Conservation (phyloP, 345 rosid species). For the Hibiscus tridactylites region DNA sequence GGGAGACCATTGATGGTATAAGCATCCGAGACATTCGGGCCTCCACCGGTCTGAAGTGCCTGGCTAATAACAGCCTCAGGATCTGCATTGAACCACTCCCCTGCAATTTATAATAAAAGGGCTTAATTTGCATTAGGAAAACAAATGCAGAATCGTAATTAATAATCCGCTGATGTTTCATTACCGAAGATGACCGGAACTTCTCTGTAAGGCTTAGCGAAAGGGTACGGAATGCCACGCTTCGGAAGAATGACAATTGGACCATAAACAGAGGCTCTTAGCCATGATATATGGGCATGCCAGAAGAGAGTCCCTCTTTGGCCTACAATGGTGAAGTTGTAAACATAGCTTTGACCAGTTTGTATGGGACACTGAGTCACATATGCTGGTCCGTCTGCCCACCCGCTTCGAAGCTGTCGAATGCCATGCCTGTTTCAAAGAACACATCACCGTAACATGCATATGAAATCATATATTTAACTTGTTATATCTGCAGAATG, state of each 20-base stretch:
- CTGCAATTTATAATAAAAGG: slow-evolving; percentile 23
- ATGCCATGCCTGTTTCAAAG: slow-evolving; percentile 44
- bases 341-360: slow-evolving; percentile 39
- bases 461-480: background rate
- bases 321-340: slow-evolving; percentile 48
- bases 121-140: background rate
- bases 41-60: slow-evolving; percentile 63
- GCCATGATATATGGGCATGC: slow-evolving; percentile 61
- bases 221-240: slow-evolving; percentile 54
- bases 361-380: slow-evolving; percentile 64
- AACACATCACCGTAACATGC: background rate
- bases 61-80: slow-evolving; percentile 68
- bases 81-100: slow-evolving; percentile 80
- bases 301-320: slow-evolving; percentile 55
- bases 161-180: background rate
- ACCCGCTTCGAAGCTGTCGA: slow-evolving; percentile 45
- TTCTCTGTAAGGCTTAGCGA: slow-evolving; percentile 63
- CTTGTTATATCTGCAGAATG: background rate
- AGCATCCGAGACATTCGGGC: slow-evolving; percentile 83
- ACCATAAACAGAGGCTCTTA: slow-evolving; percentile 64
- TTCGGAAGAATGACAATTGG: slow-evolving; percentile 66
- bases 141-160: background rate
- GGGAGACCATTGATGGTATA: slow-evolving; percentile 76
- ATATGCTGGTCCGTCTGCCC: slow-evolving; percentile 61
- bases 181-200: slow-evolving; percentile 61